phyloP scores from a whole-genome alignment of 2,329 filamentous ascomycete genomes.

The Neopestalotiopsis rosae region DNA sequence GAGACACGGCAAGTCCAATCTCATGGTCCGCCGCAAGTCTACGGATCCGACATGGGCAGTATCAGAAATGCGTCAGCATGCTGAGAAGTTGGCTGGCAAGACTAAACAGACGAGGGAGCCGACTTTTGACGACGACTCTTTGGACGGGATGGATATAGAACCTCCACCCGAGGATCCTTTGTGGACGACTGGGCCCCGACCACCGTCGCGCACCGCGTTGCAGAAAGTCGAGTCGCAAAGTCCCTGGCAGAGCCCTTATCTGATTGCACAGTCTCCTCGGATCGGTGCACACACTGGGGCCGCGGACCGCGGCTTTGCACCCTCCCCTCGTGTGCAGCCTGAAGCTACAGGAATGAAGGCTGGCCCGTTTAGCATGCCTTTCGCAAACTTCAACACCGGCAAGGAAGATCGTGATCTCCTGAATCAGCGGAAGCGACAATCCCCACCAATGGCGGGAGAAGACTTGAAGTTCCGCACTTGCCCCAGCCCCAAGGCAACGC shows the following conservation, averaged over 20 bases:
- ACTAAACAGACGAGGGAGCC: conserved; percentile 45
- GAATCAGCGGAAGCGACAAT: conserved; percentile 57
- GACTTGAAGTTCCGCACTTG: conserved; percentile 84
- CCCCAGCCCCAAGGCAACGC: conserved; percentile 81
- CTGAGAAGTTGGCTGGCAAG: conserved; percentile 64
- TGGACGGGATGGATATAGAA: conserved; percentile 37
- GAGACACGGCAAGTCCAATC: conserved; percentile 42
- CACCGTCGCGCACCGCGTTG: conserved; percentile 31
- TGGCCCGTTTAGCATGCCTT: conserved; percentile 49
- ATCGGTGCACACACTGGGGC: neutral
- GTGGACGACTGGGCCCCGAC: conserved; percentile 33
- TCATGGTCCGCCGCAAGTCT: conserved; percentile 57
- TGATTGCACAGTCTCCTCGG: conserved; percentile 28
- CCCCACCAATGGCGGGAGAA: conserved; percentile 86
- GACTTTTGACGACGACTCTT: conserved; percentile 36
- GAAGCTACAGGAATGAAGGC: conserved; percentile 45
- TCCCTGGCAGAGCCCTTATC: conserved; percentile 26
- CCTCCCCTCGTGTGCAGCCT: conserved; percentile 33
- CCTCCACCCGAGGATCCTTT: conserved; percentile 35
- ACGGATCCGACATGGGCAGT: conserved; percentile 76
- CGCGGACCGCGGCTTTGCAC: conserved; percentile 19
- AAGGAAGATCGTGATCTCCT: conserved; percentile 46
- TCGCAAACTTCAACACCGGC: conserved; percentile 45
- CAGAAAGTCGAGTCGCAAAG: conserved; percentile 26
- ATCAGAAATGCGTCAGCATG: conserved; percentile 80